Conservation (phyloP, 2,329 filamentous ascomycete species). For the Sporothrix luriei region DNA sequence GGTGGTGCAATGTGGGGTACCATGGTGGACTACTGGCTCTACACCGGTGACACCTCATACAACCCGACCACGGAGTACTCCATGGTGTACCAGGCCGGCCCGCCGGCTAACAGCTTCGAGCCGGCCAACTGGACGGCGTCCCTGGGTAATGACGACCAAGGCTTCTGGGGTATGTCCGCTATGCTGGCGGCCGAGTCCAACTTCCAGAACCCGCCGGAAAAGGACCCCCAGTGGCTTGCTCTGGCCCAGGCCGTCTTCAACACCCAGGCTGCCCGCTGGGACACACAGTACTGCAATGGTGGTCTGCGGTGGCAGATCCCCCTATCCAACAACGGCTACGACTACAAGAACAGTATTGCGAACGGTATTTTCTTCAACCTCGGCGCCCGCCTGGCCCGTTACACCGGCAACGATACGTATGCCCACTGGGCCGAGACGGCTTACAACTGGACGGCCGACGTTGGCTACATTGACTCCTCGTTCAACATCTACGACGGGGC, state of each 20-base stretch:
- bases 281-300: constrained; percentile 62
- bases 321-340: constrained; percentile 63
- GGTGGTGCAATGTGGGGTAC: constrained; percentile 42
- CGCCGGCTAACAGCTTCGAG: constrained; percentile 52
- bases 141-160: constrained; percentile 63
- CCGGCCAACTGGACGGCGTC: constrained; percentile 50
- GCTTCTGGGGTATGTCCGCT: constrained; percentile 60
- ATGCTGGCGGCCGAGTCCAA: constrained; percentile 59
- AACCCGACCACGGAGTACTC: constrained; percentile 50
- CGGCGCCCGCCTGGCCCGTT: constrained; percentile 69
- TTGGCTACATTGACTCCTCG: constrained; percentile 62
- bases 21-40: constrained; percentile 48
- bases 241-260: constrained; percentile 63
- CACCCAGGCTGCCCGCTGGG: constrained; percentile 59
- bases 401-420: constrained; percentile 68
- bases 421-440: constrained; percentile 62
- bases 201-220: constrained; percentile 51
- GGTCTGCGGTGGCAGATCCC: constrained; percentile 71
- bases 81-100: constrained; percentile 50
- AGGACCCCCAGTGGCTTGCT: constrained; percentile 53
- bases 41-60: constrained; percentile 55
- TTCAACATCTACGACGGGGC: constrained; percentile 66
- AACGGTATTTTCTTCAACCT: constrained; percentile 67
- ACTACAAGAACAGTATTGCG: constrained; percentile 67
- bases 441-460: constrained; percentile 62